phyloP scores from a whole-genome alignment of 495 filamentous ascomycete genomes.

The Tuber calosporum region DNA sequence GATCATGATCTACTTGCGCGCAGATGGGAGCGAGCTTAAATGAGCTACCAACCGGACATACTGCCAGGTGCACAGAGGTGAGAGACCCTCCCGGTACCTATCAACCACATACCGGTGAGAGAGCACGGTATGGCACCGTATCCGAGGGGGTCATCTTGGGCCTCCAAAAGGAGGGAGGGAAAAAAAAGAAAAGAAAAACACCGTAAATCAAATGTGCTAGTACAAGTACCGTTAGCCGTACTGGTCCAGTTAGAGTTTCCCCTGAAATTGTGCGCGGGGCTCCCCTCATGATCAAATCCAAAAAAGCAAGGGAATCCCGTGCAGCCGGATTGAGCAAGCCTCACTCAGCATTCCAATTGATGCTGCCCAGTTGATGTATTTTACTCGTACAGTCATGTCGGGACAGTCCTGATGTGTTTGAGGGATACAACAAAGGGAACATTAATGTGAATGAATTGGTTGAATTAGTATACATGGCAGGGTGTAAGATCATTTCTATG shows the following conservation, averaged over 20 bases:
- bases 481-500: no score
- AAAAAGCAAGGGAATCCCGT: neutral
- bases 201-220: neutral
- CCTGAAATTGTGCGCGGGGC: neutral
- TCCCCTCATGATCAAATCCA: neutral
- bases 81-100: neutral
- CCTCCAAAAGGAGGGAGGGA: neutral
- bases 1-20: neutral
- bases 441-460: no score
- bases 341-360: neutral
- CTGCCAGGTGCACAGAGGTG: neutral
- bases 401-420: no score
- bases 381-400: no score
- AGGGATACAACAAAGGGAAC: no score
- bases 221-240: neutral
- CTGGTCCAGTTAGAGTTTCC: neutral
- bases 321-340: neutral
- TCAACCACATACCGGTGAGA: neutral
- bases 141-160: neutral
- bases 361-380: neutral
- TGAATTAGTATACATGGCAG: no score
- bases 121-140: neutral
- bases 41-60: neutral
- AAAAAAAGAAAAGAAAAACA: neutral
- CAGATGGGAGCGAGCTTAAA: slow-evolving; percentile 1